A percentile compares a stretch with the other conserved stretches of the same genome.
These are phyloP conservation scores for Nitzschia palea DNA, from an alignment of 108 stramenopile species.

Conservation along the genomic window DNA sequence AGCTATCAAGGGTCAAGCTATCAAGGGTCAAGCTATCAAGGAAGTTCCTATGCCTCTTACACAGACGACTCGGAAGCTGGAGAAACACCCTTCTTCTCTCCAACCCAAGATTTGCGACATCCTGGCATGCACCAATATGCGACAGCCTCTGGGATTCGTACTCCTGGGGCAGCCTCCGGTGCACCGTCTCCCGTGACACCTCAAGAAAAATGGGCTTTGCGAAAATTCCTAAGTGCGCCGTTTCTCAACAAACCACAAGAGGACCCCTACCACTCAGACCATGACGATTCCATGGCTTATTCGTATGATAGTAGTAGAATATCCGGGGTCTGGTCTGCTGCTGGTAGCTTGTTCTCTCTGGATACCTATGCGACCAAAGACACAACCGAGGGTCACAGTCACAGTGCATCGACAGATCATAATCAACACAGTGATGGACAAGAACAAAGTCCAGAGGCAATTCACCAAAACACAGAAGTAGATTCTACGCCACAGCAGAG, in stretches of 20 bases:
- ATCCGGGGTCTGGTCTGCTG: conserved; percentile 18
- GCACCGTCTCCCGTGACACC: conserved; percentile 11
- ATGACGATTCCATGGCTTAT: conserved; percentile 18
- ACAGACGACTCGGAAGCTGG: conserved; percentile 2
- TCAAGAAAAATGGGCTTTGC: conserved; percentile 23
- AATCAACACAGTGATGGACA: background rate
- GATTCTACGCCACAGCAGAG: conserved; percentile 16
- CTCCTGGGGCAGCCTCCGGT: background rate
- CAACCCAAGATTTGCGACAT: conserved; percentile 16
- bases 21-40: conserved; percentile 14
- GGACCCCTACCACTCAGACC: background rate
- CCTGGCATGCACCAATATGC: conserved; percentile 5
- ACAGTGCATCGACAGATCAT: background rate
- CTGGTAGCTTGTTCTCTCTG: conserved; percentile 14
- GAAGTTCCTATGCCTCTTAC: conserved; percentile 11
- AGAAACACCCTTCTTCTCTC: conserved; percentile 21
- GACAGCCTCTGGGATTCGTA: background rate
- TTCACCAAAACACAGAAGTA: background rate
- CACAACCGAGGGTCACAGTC: background rate
- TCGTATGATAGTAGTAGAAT: conserved; percentile 19
- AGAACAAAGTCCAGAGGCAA: background rate
- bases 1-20: conserved; percentile 1
- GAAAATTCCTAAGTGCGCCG: conserved; percentile 21
- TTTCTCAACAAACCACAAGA: conserved; percentile 5
- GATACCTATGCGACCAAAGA: conserved; percentile 14